A percentile compares a stretch with the other conserved stretches of the same genome.
These are phyloP conservation scores for Tetragonia tetragonoides DNA, from an alignment of 148 eudicot genomes.

Conservation along the genomic window DNA sequence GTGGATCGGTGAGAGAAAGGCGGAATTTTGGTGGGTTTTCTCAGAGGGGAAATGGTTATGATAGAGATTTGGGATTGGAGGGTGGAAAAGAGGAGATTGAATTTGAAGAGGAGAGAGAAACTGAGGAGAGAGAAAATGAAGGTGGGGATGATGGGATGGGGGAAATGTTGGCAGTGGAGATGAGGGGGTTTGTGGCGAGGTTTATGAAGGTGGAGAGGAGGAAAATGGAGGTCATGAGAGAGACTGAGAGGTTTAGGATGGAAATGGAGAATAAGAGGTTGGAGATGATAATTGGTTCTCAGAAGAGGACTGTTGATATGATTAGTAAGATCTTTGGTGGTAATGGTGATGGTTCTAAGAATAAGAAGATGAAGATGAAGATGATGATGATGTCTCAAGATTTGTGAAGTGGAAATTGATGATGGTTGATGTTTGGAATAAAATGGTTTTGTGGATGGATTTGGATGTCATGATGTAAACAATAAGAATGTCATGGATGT, in stretches of 20 bases:
- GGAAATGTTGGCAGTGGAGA: constrained; percentile 47
- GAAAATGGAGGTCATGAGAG: constrained; percentile 76
- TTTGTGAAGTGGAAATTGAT: constrained; percentile 5
- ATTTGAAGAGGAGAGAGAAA: too few relatives aligned
- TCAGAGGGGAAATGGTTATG: constrained; percentile 15
- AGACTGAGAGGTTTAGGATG: constrained; percentile 47
- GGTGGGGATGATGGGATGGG: constrained; percentile 16
- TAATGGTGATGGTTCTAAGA: too few relatives aligned
- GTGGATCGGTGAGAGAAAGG: not conserved
- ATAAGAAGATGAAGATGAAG: constrained; percentile 15
- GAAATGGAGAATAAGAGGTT: constrained; percentile 83
- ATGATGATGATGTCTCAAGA: constrained; percentile 38
- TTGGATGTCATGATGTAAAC: not conserved
- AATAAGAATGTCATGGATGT: not conserved
- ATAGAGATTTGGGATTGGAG: constrained; percentile 17
- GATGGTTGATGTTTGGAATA: not conserved
- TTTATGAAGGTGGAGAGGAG: constrained; percentile 60
- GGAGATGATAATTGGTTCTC: constrained; percentile 62
- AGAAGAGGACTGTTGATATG: constrained; percentile 53
- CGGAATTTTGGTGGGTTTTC: constrained; percentile 22
- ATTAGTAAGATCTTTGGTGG: constrained; percentile 46
- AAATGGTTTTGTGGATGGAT: not conserved
- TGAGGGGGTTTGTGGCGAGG: constrained; percentile 59
- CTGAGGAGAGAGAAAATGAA: not conserved
- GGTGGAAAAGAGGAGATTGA: too few relatives aligned